Conservation (phyloP, 148 eudicot genomes). For the Rhododendron simsii region DNA sequence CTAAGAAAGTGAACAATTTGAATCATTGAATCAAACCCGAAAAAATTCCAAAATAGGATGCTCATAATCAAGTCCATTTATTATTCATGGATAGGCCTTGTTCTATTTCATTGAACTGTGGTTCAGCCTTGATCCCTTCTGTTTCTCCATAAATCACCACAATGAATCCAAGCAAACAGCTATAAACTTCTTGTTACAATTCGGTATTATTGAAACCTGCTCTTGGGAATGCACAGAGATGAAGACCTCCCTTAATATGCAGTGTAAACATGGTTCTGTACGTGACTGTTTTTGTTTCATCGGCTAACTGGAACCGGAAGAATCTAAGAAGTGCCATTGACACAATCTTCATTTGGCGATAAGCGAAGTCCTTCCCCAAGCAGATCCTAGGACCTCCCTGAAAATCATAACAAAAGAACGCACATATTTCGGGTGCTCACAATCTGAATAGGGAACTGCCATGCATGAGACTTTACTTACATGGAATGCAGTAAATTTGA, state of each 20-base stretch:
- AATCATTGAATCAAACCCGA: too few relatives aligned
- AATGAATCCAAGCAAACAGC: background rate
- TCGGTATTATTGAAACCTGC: background rate
- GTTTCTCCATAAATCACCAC: background rate
- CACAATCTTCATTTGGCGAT: slow-evolving; percentile 81
- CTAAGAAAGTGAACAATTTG: too few relatives aligned
- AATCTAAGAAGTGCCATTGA: slow-evolving; percentile 42
- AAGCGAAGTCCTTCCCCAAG: slow-evolving; percentile 78
- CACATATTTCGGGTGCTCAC: background rate
- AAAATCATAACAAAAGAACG: background rate
- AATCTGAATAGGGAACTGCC: background rate
- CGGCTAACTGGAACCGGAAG: slow-evolving; percentile 51
- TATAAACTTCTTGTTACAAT: background rate
- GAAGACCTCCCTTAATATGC: slow-evolving; percentile 64
- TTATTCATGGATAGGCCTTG: background rate
- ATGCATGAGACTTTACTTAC: slow-evolving; percentile 21
- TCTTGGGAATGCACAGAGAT: slow-evolving; percentile 52
- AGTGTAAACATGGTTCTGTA: slow-evolving; percentile 72
- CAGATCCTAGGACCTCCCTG: slow-evolving; percentile 82
- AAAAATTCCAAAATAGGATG: too few relatives aligned
- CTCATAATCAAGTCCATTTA: too few relatives aligned
- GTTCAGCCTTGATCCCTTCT: background rate
- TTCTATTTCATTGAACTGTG: background rate
- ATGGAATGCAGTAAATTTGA: slow-evolving; percentile 74
- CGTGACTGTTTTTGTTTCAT: slow-evolving; percentile 40